Base-by-base conservation (phyloP, 163 green algal species). In the Prototheca wickerhamii region DNA sequence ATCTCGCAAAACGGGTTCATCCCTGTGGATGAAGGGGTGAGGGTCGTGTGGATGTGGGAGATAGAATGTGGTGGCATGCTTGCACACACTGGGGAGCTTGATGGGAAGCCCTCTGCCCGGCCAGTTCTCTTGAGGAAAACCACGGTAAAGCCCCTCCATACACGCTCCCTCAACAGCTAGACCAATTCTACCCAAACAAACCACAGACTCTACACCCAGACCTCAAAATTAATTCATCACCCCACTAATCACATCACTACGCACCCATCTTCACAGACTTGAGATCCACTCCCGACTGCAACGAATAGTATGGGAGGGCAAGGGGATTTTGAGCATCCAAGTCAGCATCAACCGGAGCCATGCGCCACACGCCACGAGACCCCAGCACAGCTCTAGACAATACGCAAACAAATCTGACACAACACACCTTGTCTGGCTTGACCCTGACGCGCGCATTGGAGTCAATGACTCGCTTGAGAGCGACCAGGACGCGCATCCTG, bases 1-100 rank as follows among this genome's bases (percentile, higher is more conserved):
- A 97, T 97, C 59, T 95, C 89, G 65, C 91, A 96, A 52, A 96
- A 97, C 0, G 91, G 90, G 70, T 96, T 97, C 83, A 96, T 93
- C 58, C 75, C 55, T 61, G 55, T 25, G 46, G 46, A 28, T 30
- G 46, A 18, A 28, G 10, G 23, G 46, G 18, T 54, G 46, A 12
- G 46, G 18, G 18, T 12, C 12, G 12, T 21, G 46, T 28, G 46
- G 46, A 25, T 29, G 18, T 12, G 5, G 18, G 12, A 5, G 46
- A 28, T 30, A 18, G 40, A 15, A 54, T 5, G 10, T 12, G 46
- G 46, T 10, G 12, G 46, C 18, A 54, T 54, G 15, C 46, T 25
- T 12, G 18, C 20, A 54, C 6, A 54, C 20, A 54, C 40, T 49
- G 40, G 12, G 40, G 12, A 10, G 10, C 15, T 49, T 23, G 10